Evolutionary conservation across 352 stramenopile species (phyloP).

Genomic region (Stephanocyclus meneghinianus): DNA sequence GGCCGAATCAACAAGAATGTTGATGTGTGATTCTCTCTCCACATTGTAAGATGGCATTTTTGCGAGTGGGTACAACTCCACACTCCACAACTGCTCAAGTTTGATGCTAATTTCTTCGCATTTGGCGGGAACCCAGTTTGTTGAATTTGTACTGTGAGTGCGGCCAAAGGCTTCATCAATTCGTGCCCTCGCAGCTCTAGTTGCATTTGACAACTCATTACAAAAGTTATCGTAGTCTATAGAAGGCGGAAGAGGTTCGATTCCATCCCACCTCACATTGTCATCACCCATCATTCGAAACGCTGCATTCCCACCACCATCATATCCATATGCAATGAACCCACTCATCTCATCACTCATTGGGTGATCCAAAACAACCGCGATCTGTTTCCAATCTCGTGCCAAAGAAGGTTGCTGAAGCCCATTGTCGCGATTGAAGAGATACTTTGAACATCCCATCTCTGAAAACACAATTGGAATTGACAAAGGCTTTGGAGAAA

Average conservation of each 20-base stretch:
- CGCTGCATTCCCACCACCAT: slow-evolving; percentile 25
- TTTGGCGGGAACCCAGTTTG: too few species aligned
- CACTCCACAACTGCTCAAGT: slow-evolving; percentile 2
- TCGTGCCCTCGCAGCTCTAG: neutral
- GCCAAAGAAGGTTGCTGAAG: slow-evolving; percentile 2
- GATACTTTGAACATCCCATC: slow-evolving; percentile 48
- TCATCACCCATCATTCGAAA: slow-evolving; percentile 42
- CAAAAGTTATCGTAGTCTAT: slow-evolving; percentile 44
- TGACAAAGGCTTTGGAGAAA: slow-evolving; percentile 9
- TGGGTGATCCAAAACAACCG: slow-evolving; percentile 15
- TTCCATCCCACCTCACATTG: slow-evolving; percentile 35
- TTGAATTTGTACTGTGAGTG: neutral
- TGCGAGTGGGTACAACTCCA: neutral
- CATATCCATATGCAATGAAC: slow-evolving; percentile 57
- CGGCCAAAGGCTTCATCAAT: neutral
- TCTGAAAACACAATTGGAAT: slow-evolving; percentile 62
- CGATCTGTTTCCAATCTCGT: slow-evolving; percentile 50
- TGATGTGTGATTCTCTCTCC: neutral
- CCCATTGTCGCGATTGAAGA: slow-evolving; percentile 54
- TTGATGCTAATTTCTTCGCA: neutral
- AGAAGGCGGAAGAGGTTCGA: slow-evolving; percentile 15
- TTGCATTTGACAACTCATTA: slow-evolving; percentile 11
- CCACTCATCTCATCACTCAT: slow-evolving; percentile 42
- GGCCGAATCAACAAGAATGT: neutral
- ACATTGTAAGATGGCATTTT: slow-evolving; percentile 1